Evolutionary conservation across 441 rosid species (phyloP), one percentile per base, ranked within the genome.

Genomic region (Erodium moschatum): DNA sequence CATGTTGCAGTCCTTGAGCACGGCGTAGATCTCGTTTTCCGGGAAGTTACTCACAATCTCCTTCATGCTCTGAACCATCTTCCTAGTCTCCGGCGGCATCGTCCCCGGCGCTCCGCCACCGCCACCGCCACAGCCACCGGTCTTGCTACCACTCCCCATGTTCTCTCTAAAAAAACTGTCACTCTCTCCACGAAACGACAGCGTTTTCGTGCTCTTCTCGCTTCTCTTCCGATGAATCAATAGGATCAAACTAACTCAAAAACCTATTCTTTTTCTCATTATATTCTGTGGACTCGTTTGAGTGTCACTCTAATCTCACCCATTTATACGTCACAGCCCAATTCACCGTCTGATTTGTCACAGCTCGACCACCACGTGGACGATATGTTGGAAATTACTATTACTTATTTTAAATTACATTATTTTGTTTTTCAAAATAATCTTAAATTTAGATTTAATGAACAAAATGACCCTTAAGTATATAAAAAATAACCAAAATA

Each of bases 1-100:
- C 92, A 87, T 89, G 62, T 77, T 63, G 63, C 86, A 87, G n/a
- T 87, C 87, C 58, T 61, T 69, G 20, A 89, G 92, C 61, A 72
- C 76, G 68, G 81, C 73, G 56, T 74, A 82, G 80, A 89, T 85
- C 84, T 84, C 85, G 2, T 50, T 66, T 72, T 89, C 84, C 29
- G 88, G 80, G 38, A 72, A 68, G 27, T 63, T 69, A 61, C 71
- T 67, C 15, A 85, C 78, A 5, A 78, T 73, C 79, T 85, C 89
- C 74, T 71, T 85, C 58, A 87, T 48, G 44, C 71, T 72, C 66
- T 78, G 76, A 6, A 87, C 79, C 62, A 77, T 67, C 67, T 76
- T 76, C 79, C 52, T 73, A 67, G 8, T 61, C 73, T 56, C 70
- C 44, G 60, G 21, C 46, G 85, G 4, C 11, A 12, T 61, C 73